These are phyloP conservation scores for Cladosporium sp. DNA, from an alignment of 2,329 filamentous ascomycete genomes.

Conservation along the genomic window DNA sequence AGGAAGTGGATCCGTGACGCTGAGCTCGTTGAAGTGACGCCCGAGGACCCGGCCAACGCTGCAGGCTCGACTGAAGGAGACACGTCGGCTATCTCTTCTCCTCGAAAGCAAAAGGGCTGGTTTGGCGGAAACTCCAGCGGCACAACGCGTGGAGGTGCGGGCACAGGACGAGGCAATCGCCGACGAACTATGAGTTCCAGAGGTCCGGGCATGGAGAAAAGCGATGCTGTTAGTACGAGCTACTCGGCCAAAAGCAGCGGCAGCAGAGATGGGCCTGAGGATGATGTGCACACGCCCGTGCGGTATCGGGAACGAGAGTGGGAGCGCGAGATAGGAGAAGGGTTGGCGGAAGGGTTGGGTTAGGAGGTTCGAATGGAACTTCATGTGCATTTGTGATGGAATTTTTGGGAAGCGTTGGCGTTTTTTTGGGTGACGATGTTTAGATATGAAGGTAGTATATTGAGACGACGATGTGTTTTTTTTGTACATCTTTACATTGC, in stretches of 20 bases:
- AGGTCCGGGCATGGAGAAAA: neutral
- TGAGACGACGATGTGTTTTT: neutral
- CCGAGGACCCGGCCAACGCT: constrained; percentile 5
- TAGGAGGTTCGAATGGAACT: constrained; percentile 37
- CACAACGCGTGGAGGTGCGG: constrained; percentile 19
- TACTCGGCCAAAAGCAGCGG: constrained; percentile 18
- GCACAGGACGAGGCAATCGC: constrained; percentile 8
- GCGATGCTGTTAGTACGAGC: constrained; percentile 14
- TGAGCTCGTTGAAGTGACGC: constrained; percentile 76
- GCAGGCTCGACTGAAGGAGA: neutral
- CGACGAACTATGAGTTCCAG: constrained; percentile 20
- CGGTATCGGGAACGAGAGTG: constrained; percentile 52
- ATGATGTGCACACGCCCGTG: constrained; percentile 52
- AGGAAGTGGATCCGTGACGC: constrained; percentile 97
- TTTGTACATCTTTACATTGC: no score
- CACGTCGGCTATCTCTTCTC: constrained; percentile 11
- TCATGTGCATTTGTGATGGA: neutral
- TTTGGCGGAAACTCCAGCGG: constrained; percentile 25
- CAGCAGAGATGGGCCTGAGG: constrained; percentile 38
- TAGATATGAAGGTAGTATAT: neutral
- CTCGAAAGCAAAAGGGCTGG: constrained; percentile 31
- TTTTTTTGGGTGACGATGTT: neutral
- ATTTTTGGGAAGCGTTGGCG: neutral
- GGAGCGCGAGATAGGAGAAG: constrained; percentile 79
- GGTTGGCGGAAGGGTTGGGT: constrained; percentile 80